phyloP scores from a whole-genome alignment of 202 grass and related monocot species.

The Setaria italica region DNA sequence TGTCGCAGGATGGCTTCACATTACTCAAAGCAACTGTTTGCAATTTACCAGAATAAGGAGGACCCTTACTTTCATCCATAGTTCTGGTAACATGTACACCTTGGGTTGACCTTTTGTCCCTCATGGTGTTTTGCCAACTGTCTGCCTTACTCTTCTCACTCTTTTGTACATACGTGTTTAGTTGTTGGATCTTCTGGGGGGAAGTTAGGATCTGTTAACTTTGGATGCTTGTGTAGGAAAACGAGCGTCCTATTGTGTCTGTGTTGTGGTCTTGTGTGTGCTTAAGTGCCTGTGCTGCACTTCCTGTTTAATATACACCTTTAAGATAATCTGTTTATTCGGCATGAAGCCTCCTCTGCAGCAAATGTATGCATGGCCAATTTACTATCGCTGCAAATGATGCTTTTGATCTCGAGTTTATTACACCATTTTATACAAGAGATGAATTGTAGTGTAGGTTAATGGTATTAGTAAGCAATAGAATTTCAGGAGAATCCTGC shows the following conservation, averaged over 20 bases:
- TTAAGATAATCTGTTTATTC: neutral
- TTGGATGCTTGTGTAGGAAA: slow-evolving; percentile 23
- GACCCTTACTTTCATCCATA: slow-evolving; percentile 62
- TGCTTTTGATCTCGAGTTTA: neutral
- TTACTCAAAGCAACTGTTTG: slow-evolving; percentile 78
- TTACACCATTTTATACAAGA: neutral
- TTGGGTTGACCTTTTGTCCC: slow-evolving; percentile 15
- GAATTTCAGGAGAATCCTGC: neutral
- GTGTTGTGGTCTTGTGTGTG: neutral
- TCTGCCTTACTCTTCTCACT: neutral
- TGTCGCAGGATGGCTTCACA: slow-evolving; percentile 55
- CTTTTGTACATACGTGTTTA: slow-evolving; percentile 39
- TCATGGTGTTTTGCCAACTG: neutral
- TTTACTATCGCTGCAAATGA: neutral
- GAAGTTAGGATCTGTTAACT: slow-evolving; percentile 25
- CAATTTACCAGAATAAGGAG: slow-evolving; percentile 70
- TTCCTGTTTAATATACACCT: slow-evolving; percentile 2
- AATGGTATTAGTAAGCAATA: neutral
- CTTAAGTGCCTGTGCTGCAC: neutral
- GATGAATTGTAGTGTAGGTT: neutral
- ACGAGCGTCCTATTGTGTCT: neutral
- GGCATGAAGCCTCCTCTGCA: neutral
- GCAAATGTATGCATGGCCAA: neutral
- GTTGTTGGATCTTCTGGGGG: slow-evolving; percentile 1
- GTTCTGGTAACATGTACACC: neutral